phyloP scores from a whole-genome alignment of 495 filamentous ascomycete species.

The Penicillium cosmopolitanum region DNA sequence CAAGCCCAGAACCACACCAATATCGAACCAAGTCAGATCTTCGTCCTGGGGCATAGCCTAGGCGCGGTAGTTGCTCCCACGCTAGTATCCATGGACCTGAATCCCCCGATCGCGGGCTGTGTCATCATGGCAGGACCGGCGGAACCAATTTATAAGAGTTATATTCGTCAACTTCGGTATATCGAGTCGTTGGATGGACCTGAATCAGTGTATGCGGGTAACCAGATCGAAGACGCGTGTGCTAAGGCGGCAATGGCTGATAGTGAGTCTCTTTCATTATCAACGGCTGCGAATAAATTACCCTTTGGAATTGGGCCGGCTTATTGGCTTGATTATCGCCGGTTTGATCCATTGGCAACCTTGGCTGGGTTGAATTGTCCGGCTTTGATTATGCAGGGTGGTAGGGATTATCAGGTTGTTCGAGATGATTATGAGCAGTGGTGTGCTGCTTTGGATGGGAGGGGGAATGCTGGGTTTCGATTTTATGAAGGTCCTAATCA shows the following conservation, averaged over 20 bases:
- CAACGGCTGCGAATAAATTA: constrained; percentile 7
- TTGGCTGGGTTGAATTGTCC: not conserved
- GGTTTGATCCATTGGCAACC: constrained; percentile 9
- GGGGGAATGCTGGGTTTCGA: constrained; percentile 8
- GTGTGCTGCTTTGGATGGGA: not conserved
- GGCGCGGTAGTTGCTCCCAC: constrained; percentile 10
- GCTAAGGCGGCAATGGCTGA: constrained; percentile 1
- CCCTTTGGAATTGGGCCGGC: constrained; percentile 7
- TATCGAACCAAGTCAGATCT: constrained; percentile 5
- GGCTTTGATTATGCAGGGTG: constrained; percentile 15
- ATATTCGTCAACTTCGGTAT: constrained; percentile 18
- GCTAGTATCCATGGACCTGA: constrained; percentile 2
- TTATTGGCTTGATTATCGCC: constrained; percentile 10
- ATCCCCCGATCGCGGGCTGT: constrained; percentile 12
- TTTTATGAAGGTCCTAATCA: constrained; percentile 21
- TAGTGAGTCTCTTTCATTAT: not conserved
- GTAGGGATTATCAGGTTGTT: constrained; percentile 21
- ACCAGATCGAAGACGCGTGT: not conserved
- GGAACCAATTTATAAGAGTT: constrained; percentile 13
- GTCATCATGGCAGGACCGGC: constrained; percentile 19
- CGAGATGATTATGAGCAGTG: constrained; percentile 14
- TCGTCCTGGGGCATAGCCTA: constrained; percentile 20
- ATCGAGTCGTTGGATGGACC: constrained; percentile 13
- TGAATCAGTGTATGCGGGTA: not conserved
- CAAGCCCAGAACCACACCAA: constrained; percentile 9